Evolutionary conservation across 2,329 filamentous ascomycete species (phyloP), one percentile per base, ranked within the genome.

Genomic region (Fusarium kyushuense): DNA sequence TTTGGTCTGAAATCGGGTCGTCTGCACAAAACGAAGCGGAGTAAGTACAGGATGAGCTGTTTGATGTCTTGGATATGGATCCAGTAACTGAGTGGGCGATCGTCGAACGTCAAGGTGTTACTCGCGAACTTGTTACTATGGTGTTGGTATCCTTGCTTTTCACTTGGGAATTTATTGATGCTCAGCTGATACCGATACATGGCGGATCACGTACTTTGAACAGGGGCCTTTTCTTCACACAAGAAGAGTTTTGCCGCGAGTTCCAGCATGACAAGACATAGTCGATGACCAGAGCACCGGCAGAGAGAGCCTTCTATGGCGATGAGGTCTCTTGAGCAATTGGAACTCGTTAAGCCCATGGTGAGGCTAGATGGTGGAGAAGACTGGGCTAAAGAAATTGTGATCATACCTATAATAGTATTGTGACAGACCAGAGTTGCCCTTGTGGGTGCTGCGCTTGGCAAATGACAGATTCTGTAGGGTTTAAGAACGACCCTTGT

Each of bases 71-170:
- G 52, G 40, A 49, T 11, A 62, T 60, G 59, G 61, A 63, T n/a
- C n/a, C n/a, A n/a, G 49, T 45, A 63, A 57, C 49, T 32, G 61
- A 29, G 43, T 58, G 62, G 65, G 70, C 67, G 38, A 53, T 25
- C 38, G 49, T 33, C 52, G 36, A 47, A 23, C 47, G 33, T n/a
- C 29, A 36, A 58, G 21, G 29, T 41, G 52, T 35, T 41, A 29
- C 38, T 40, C 40, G 32, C 33, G 29, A 32, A 42, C 32, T 27
- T 48, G 30, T 13, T 9, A n/a, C 30, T n/a, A 19, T 63, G 21
- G 7, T 40, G 21, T 19, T 33, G 42, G 36, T 21, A 19, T 38
- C 32, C 30, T 63, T 49, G 35, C 38, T 19, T 30, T 48, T 48
- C 29, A 43, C 12, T 17, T 43, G 30, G 19, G 25, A 53, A 47